phyloP scores from a whole-genome alignment of 2,329 filamentous ascomycete species.

The Penicillium italicum region DNA sequence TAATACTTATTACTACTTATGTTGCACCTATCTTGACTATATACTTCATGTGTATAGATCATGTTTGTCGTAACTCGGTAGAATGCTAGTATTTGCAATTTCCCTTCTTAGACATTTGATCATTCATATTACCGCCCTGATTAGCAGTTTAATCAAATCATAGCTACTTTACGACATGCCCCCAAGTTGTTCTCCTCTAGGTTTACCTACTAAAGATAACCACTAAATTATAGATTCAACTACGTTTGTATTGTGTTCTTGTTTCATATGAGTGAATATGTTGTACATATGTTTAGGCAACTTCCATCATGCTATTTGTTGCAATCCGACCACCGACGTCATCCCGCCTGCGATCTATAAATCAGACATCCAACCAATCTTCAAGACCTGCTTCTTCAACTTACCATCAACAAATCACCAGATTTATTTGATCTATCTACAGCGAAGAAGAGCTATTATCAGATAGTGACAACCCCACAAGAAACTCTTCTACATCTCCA shows the following conservation, averaged over 20 bases:
- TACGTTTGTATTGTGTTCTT: not conserved
- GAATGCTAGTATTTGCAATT: too few species aligned
- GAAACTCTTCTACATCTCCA: constrained; percentile 1
- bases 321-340: constrained; percentile 21
- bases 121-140: too few species aligned
- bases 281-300: not conserved
- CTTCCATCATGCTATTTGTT: not conserved
- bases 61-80: not conserved
- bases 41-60: not conserved
- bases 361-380: not conserved
- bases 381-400: not conserved
- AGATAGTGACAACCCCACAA: not conserved
- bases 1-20: too few species aligned
- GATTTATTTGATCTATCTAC: not conserved
- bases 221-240: not conserved
- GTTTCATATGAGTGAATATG: not conserved
- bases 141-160: not conserved
- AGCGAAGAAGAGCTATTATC: not conserved
- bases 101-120: too few species aligned
- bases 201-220: not conserved
- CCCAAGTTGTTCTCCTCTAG: not conserved
- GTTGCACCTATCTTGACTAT: not conserved
- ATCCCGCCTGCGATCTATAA: constrained; percentile 16
- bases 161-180: not conserved
- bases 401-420: not conserved